phyloP scores from a whole-genome alignment of 2,329 filamentous ascomycete species.

The Hypoxylon sp. region DNA sequence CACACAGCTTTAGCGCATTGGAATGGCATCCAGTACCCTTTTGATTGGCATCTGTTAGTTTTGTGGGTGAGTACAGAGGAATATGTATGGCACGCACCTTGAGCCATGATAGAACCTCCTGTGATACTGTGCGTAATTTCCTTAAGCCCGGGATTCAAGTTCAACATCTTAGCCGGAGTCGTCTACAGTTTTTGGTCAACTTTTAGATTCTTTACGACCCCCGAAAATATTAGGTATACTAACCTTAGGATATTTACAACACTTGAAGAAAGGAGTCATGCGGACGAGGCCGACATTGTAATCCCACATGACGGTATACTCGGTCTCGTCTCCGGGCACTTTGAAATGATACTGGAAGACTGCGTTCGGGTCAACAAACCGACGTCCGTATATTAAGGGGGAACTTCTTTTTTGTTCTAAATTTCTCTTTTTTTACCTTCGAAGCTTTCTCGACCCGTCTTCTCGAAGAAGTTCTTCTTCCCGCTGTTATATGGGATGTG shows the following conservation, averaged over 20 bases:
- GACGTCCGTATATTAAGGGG: conserved; percentile 11
- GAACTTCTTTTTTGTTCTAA: conserved; percentile 22
- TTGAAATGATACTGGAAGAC: conserved; percentile 89
- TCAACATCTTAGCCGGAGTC: conserved; percentile 86
- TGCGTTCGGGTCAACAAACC: conserved; percentile 57
- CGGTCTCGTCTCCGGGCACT: conserved; percentile 74
- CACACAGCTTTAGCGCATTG: conserved; percentile 88
- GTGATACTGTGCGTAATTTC: conserved; percentile 97
- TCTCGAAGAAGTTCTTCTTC: conserved; percentile 89
- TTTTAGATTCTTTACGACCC: conserved; percentile 1
- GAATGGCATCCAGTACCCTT: conserved; percentile 98
- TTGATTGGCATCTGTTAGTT: conserved; percentile 29
- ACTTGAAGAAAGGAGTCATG: conserved; percentile 96
- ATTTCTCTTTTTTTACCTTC: conserved; percentile 73
- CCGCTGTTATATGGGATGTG: conserved; percentile 96
- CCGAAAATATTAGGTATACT: conserved; percentile 42
- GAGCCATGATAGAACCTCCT: conserved; percentile 88
- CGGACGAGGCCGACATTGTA: conserved; percentile 95
- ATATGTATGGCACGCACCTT: conserved; percentile 73
- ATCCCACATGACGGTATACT: conserved; percentile 93
- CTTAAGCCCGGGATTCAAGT: conserved; percentile 82
- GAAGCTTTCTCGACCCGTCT: conserved; percentile 89
- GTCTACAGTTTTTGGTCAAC: conserved; percentile 70
- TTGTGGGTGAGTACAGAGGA: conserved; percentile 12
- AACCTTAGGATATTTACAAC: conserved; percentile 89